Percentiles rank a stretch among this genome's conserved stretches.
phyloP scores from a whole-genome alignment of 2,329 filamentous ascomycete genomes.

The Aspergillus sp. region DNA sequence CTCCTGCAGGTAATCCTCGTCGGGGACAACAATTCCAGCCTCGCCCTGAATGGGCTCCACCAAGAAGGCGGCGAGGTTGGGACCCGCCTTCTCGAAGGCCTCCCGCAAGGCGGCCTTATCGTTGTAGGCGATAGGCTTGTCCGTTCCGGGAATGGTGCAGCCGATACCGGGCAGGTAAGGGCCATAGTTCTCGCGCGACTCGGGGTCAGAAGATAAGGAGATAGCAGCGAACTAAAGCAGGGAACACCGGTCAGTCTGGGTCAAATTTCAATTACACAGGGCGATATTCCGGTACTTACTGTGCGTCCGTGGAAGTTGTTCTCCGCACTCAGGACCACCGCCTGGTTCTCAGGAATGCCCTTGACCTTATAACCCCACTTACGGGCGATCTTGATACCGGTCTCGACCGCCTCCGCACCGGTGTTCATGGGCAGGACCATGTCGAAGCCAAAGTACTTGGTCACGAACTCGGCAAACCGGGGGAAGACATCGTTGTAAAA shows the following conservation, averaged over 20 bases:
- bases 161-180: slow-evolving; percentile 91
- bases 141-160: slow-evolving; percentile 71
- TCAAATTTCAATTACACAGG: background rate
- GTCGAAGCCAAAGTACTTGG: slow-evolving; percentile 86
- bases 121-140: slow-evolving; percentile 80
- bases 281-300: slow-evolving; percentile 54
- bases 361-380: slow-evolving; percentile 99
- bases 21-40: slow-evolving; percentile 92
- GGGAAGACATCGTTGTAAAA: slow-evolving; percentile 99
- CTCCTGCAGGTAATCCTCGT: slow-evolving; percentile 79
- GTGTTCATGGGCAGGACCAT: slow-evolving; percentile 99
- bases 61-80: slow-evolving; percentile 86
- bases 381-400: slow-evolving; percentile 89
- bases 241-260: background rate
- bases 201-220: slow-evolving; percentile 90
- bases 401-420: slow-evolving; percentile 93
- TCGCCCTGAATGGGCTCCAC: slow-evolving; percentile 97
- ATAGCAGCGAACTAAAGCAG: slow-evolving; percentile 80
- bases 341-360: slow-evolving; percentile 80
- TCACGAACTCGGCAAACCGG: slow-evolving; percentile 89
- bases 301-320: slow-evolving; percentile 98
- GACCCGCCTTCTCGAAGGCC: slow-evolving; percentile 76
- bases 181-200: slow-evolving; percentile 95
- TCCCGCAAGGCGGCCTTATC: slow-evolving; percentile 77
- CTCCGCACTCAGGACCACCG: slow-evolving; percentile 76